phyloP scores from a whole-genome alignment of 208 protist genomes.

The Crithidia brevicula region DNA sequence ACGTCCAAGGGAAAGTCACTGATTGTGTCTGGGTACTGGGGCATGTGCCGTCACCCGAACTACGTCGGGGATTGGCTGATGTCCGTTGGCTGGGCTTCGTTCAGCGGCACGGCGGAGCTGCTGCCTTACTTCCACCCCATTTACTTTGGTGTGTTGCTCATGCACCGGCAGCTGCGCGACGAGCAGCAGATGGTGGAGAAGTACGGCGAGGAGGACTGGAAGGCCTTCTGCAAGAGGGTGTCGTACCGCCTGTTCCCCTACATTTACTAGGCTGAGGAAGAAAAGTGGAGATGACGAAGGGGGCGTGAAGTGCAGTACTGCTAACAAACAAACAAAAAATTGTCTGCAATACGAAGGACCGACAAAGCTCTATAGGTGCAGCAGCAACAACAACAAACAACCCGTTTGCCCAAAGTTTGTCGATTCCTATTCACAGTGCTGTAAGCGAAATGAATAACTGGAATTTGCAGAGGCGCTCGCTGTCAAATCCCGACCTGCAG shows the following conservation, averaged over 20 bases:
- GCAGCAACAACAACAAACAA: too few species aligned
- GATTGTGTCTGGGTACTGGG: constrained; percentile 96
- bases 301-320: too few species aligned
- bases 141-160: constrained; percentile 93
- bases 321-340: background rate
- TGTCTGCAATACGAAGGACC: background rate
- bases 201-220: constrained; percentile 93
- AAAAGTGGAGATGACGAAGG: too few species aligned
- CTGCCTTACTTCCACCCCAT: constrained; percentile 95
- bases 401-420: too few species aligned
- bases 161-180: constrained; percentile 95
- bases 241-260: constrained; percentile 91
- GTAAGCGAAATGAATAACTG: too few species aligned
- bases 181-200: constrained; percentile 91
- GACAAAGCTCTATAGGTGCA: background rate
- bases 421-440: too few species aligned
- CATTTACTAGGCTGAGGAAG: constrained; percentile 60
- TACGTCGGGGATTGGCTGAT: constrained; percentile 96
- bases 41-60: constrained; percentile 96
- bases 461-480: too few species aligned
- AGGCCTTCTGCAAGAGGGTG: constrained; percentile 91
- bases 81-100: constrained; percentile 68
- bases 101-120: constrained; percentile 60
- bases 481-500: too few species aligned
- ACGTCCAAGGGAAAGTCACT: constrained; percentile 87